A percentile compares a stretch with the other conserved stretches of the same genome.
These are phyloP conservation scores for Collybiopsis luxurians DNA, from an alignment of 768 basidiomycete species.

Conservation along the genomic window DNA sequence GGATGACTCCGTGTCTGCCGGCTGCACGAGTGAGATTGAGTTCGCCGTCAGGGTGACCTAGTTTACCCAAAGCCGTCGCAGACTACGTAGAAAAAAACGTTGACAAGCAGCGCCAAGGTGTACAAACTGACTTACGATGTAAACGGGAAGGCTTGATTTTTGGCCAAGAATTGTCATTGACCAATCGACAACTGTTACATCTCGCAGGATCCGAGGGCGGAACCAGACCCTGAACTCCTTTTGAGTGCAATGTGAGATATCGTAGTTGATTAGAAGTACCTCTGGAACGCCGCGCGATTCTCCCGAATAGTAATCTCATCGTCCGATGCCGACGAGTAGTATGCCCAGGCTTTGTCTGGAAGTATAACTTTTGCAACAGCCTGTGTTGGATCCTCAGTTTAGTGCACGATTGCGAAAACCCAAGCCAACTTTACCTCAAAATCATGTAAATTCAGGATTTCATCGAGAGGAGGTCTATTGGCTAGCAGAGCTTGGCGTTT, in stretches of 20 bases:
- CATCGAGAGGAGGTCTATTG: conserved; percentile 68
- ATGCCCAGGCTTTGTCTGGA: conserved; percentile 90
- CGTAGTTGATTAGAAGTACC: conserved; percentile 36
- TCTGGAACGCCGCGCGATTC: conserved; percentile 89
- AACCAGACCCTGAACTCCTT: conserved; percentile 68
- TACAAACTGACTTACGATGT: conserved; percentile 52
- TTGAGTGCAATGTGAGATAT: not conserved
- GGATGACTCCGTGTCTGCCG: conserved; percentile 72
- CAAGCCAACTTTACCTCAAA: conserved; percentile 63
- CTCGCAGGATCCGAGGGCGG: conserved; percentile 79
- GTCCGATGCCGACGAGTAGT: conserved; percentile 93
- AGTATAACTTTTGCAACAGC: conserved; percentile 84
- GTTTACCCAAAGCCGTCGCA: conserved; percentile 88
- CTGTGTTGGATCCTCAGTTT: conserved; percentile 35
- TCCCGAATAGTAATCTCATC: conserved; percentile 91
- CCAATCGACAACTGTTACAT: conserved; percentile 84
- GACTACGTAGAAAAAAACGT: conserved; percentile 32
- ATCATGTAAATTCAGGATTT: conserved; percentile 89
- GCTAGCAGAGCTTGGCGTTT: conserved; percentile 59
- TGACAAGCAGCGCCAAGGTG: not conserved
- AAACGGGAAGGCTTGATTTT: conserved; percentile 71
- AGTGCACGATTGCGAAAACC: not conserved
- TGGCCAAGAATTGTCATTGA: conserved; percentile 81
- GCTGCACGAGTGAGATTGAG: conserved; percentile 88
- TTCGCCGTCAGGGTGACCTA: conserved; percentile 96